Evolutionary conservation across 139 green algal genomes (phyloP).

Genomic region (Picochlorum sp.): DNA sequence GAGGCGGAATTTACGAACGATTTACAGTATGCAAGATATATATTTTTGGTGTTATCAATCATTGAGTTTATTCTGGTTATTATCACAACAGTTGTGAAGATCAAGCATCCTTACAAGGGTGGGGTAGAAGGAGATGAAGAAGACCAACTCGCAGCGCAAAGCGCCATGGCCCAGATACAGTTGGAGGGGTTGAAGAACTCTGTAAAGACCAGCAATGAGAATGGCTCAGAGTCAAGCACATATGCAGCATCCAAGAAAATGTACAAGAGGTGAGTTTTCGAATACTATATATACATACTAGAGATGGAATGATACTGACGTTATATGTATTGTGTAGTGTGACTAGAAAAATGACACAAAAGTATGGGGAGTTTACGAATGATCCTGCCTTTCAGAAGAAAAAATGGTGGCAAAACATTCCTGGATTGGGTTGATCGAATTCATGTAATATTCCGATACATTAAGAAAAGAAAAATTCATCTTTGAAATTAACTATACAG

Average conservation of each 20-base stretch:
- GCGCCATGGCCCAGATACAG: slow-evolving; percentile 8
- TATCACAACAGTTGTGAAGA: slow-evolving; percentile 10
- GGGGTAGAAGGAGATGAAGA: slow-evolving; percentile 20
- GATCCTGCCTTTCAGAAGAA: slow-evolving; percentile 15
- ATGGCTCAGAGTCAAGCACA: neutral
- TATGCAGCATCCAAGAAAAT: slow-evolving; percentile 22
- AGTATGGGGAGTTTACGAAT: slow-evolving; percentile 24
- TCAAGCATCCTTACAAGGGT: slow-evolving; percentile 2
- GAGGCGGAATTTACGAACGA: neutral
- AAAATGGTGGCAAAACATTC: slow-evolving; percentile 17
- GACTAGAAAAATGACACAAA: slow-evolving; percentile 26
- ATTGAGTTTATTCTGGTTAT: slow-evolving; percentile 19
- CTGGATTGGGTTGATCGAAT: slow-evolving; percentile 7
- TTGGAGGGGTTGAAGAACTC: slow-evolving; percentile 21
- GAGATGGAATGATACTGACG: neutral
- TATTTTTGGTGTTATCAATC: slow-evolving; percentile 21
- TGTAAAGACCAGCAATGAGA: slow-evolving; percentile 2
- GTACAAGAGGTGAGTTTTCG: slow-evolving; percentile 14
- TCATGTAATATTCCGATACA: neutral
- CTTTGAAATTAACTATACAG: slow-evolving; percentile 42
- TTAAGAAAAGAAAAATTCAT: neutral
- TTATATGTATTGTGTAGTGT: slow-evolving; percentile 7
- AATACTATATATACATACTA: neutral
- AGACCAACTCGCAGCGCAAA: neutral
- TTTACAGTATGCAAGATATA: slow-evolving; percentile 9